Evolutionary conservation across 2,329 filamentous ascomycete genomes (phyloP).

Genomic region (Venturia effusa): DNA sequence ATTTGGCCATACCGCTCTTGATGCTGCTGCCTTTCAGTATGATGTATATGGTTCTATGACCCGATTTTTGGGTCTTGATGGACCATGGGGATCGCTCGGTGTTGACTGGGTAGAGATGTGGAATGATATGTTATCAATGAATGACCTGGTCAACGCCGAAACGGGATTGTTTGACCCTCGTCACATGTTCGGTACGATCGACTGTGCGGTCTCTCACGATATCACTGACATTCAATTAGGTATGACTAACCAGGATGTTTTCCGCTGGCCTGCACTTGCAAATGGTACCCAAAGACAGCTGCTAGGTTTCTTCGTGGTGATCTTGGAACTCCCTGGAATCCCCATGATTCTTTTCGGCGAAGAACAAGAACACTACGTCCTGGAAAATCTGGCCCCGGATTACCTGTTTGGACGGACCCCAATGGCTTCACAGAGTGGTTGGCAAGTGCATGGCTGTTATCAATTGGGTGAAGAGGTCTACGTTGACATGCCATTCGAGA

Average conservation of each 20-base stretch:
- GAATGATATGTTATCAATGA: slow-evolving; percentile 44
- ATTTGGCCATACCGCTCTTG: slow-evolving; percentile 40
- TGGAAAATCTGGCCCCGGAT: slow-evolving; percentile 53
- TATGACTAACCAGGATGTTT: slow-evolving; percentile 17
- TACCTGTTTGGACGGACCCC: slow-evolving; percentile 57
- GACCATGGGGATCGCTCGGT: slow-evolving; percentile 40
- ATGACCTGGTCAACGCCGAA: slow-evolving; percentile 48
- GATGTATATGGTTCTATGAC: slow-evolving; percentile 48
- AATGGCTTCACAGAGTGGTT: slow-evolving; percentile 50
- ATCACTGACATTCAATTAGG: not conserved
- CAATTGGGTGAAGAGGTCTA: slow-evolving; percentile 45
- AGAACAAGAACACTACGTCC: slow-evolving; percentile 53
- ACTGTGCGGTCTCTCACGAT: slow-evolving; percentile 30
- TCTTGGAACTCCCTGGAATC: slow-evolving; percentile 49
- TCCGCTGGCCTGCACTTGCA: slow-evolving; percentile 50
- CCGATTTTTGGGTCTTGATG: slow-evolving; percentile 48
- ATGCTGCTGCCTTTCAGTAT: slow-evolving; percentile 51
- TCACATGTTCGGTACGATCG: slow-evolving; percentile 53
- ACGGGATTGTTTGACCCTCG: slow-evolving; percentile 52
- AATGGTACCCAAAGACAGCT: slow-evolving; percentile 48
- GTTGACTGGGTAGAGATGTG: slow-evolving; percentile 42
- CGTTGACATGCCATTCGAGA: slow-evolving; percentile 45
- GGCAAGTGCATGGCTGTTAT: slow-evolving; percentile 57
- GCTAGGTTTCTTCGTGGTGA: slow-evolving; percentile 47
- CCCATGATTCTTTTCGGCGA: slow-evolving; percentile 57